These are phyloP conservation scores for Umbelopsis vinacea DNA, from an alignment of 192 early-diverging fungal genomes.

Conservation along the genomic window DNA sequence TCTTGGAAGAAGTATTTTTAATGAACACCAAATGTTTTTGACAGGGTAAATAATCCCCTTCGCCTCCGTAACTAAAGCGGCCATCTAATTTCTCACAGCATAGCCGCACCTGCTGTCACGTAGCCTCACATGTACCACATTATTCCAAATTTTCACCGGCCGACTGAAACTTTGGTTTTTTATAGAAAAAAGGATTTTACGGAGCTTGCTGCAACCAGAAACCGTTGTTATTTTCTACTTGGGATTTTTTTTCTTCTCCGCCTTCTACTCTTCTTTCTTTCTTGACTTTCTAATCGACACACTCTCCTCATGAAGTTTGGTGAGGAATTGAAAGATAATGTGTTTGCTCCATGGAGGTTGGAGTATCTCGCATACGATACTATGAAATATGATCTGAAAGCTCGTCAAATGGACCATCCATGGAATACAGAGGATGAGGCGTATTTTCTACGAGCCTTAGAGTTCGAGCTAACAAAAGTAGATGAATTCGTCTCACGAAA, in stretches of 20 bases:
- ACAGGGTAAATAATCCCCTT: too few species aligned
- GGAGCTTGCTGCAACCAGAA: background rate
- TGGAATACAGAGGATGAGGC: conserved; percentile 87
- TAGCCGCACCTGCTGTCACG: conserved; percentile 18
- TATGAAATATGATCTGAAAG: conserved; percentile 82
- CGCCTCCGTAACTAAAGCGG: too few species aligned
- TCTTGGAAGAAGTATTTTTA: too few species aligned
- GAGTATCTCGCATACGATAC: conserved; percentile 83
- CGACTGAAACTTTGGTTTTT: conserved; percentile 7
- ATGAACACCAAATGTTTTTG: too few species aligned
- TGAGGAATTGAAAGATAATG: conserved; percentile 67
- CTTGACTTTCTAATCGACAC: conserved; percentile 17
- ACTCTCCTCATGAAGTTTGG: conserved; percentile 96
- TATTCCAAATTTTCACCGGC: background rate
- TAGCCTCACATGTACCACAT: conserved; percentile 5
- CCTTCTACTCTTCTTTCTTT: conserved; percentile 11
- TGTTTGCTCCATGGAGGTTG: conserved; percentile 79
- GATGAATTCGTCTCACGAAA: conserved; percentile 71
- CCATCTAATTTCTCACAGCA: background rate
- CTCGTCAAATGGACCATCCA: conserved; percentile 48
- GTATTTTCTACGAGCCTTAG: conserved; percentile 82
- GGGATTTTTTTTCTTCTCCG: conserved; percentile 8
- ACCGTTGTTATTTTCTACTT: background rate
- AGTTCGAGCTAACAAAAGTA: conserved; percentile 85
- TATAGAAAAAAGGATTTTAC: background rate